Percentiles rank a stretch among this genome's conserved stretches.
Evolutionary conservation across 306 rosid genomes (phyloP).

Genomic region (Biancaea sappan): DNA sequence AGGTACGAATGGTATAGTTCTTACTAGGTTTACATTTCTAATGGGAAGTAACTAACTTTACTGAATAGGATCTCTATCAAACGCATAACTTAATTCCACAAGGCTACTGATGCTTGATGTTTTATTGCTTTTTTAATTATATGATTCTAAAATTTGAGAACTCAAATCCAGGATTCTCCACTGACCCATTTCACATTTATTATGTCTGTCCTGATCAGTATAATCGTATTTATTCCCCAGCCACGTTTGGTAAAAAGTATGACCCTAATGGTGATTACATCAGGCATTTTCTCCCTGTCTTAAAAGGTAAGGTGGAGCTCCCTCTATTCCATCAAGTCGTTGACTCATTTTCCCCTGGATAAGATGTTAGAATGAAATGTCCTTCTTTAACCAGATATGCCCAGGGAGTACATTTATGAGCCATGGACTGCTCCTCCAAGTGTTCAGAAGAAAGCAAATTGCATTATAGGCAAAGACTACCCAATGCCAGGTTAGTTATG

Average conservation of each 20-base stretch:
- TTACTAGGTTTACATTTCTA: slow-evolving; percentile 18
- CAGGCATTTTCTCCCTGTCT: slow-evolving; percentile 81
- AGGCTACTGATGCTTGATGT: not conserved
- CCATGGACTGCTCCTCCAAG: slow-evolving; percentile 96
- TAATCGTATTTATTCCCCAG: slow-evolving; percentile 85
- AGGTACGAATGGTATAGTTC: slow-evolving; percentile 50
- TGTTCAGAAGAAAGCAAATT: slow-evolving; percentile 85
- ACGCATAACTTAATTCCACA: not conserved
- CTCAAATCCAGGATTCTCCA: slow-evolving; percentile 16
- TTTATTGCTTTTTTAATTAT: not conserved
- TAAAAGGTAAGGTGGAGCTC: slow-evolving; percentile 55
- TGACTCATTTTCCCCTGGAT: not conserved
- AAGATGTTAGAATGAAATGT: slow-evolving; percentile 25
- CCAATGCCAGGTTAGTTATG: slow-evolving; percentile 80
- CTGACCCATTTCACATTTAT: slow-evolving; percentile 28
- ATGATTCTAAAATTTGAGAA: slow-evolving; percentile 24
- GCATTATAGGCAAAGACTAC: slow-evolving; percentile 89
- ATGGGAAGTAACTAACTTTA: slow-evolving; percentile 21
- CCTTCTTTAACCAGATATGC: slow-evolving; percentile 68
- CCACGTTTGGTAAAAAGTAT: slow-evolving; percentile 90
- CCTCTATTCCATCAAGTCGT: slow-evolving; percentile 25
- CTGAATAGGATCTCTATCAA: slow-evolving; percentile 10
- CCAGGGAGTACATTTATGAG: slow-evolving; percentile 85
- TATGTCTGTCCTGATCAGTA: slow-evolving; percentile 56
- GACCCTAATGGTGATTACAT: slow-evolving; percentile 88